Evolutionary conservation across 768 basidiomycete genomes (phyloP).

Genomic region (Mycena venus): DNA sequence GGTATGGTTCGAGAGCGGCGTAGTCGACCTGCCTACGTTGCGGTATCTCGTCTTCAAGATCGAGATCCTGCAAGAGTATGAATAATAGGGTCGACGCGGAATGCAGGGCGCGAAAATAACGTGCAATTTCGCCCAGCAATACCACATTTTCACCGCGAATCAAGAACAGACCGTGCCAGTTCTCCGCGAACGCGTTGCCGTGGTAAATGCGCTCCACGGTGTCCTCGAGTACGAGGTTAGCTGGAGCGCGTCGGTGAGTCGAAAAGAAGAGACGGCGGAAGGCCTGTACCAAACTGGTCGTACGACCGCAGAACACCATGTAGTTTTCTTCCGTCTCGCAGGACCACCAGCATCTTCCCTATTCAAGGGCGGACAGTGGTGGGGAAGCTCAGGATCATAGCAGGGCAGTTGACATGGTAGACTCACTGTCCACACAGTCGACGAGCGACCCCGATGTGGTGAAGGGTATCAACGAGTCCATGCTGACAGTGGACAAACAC

Average conservation of each 20-base stretch:
- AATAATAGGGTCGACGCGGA: slow-evolving; percentile 10
- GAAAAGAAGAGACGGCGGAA: slow-evolving; percentile 1
- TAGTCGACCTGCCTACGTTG: slow-evolving; percentile 79
- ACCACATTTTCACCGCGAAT: slow-evolving; percentile 99
- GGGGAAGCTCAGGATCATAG: slow-evolving; percentile 62
- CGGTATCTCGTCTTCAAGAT: slow-evolving; percentile 91
- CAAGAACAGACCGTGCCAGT: slow-evolving; percentile 89
- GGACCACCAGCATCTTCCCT: slow-evolving; percentile 99
- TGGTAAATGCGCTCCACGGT: slow-evolving; percentile 96
- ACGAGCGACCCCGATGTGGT: slow-evolving; percentile 98
- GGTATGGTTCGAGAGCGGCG: slow-evolving; percentile 75
- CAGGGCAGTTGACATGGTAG: slow-evolving; percentile 68
- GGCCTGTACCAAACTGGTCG: slow-evolving; percentile 94
- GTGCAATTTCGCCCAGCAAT: slow-evolving; percentile 93
- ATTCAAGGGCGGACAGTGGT: slow-evolving; percentile 44
- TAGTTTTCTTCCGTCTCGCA: slow-evolving; percentile 96
- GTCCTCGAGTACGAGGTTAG: slow-evolving; percentile 97
- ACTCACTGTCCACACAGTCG: slow-evolving; percentile 99
- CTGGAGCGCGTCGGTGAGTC: slow-evolving; percentile 55
- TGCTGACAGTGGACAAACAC: not conserved
- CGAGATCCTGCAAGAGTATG: slow-evolving; percentile 76
- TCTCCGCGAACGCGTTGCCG: slow-evolving; percentile 88
- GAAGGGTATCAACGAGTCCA: slow-evolving; percentile 83
- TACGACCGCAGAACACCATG: slow-evolving; percentile 97
- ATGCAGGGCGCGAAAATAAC: slow-evolving; percentile 49